Evolutionary conservation across 2,329 filamentous ascomycete genomes (phyloP), one percentile per base, ranked within the genome.

Genomic region (Beauveria sp.): DNA sequence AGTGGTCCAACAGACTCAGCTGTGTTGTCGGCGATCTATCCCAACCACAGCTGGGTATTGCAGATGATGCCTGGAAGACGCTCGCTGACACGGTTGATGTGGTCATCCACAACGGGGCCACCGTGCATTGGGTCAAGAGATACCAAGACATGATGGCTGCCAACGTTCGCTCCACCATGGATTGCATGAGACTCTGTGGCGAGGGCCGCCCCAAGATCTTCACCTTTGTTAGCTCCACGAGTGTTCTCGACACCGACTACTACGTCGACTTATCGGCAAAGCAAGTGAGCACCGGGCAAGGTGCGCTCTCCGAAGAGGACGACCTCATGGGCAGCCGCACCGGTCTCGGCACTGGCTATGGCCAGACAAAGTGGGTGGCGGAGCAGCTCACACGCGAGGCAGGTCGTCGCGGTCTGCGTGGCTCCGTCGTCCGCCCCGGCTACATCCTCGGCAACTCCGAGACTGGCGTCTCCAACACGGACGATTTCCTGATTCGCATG

Each of bases 401-500:
- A 28, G 91, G 92, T 55, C 79, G 79, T 62, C 83, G 90, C 61
- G 93, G 93, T 14, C 83, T 97, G 2, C 79, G 76, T 18, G 93
- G 91, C 18, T 83, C 87, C 24, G 84, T 96, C 48, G 80, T 96
- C 54, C 86, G 93, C 14, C 88, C 93, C 3, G 92, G 93, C 34
- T 97, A 97, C 72, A 86, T 97, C 43, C 81, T 89, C 4, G 93
- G 92, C 26, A 86, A 93, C 71, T 82, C 84, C 1, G 74, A 79
- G 50, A 86, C 83, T 14, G 93, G 93, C 57, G 83, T 84, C 65
- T 89, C 78, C 72, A 91, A 88, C 73, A 93, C 87, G 1, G 93
- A 98, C 70, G 93, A 97, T 74, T 98, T 97, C 79, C 77, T 98
- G 7, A 83, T 96, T 66, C 86, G 93, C 45, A 85, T 97, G 76